Evolutionary conservation across 805 yeast genomes (phyloP), one percentile per base, ranked within the genome.

Genomic region (Metschnikowia reukaufii): DNA sequence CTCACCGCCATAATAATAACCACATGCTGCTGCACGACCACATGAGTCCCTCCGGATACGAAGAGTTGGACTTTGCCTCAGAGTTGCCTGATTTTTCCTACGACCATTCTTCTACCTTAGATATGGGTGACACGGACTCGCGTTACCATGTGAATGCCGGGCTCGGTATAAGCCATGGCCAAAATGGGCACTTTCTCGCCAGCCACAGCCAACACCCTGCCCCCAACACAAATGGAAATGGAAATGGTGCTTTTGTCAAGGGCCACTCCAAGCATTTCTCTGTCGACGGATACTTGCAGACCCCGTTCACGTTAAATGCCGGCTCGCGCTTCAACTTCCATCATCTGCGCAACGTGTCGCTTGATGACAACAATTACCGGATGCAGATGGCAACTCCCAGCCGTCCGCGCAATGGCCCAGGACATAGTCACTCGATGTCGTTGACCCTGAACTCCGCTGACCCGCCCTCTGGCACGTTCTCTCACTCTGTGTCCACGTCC

Each of bases 291-390:
- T 39, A 62, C 16, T 56, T 61, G 19, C 60, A 58, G 35, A 59
- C 68, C 19, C 59, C 62, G 47, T 55, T 56, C 36, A 50, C 66
- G 13, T 32, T 58, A 29, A 58, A 50, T 43, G 59, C 58, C 21
- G 66, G 46, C 48, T 13, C 44, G 30, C 23, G 47, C 29, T 37
- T 40, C 47, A 42, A 34, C 38, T 54, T 44, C 45, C 42, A 32
- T 36, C 58, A 55, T 42, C 58, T 54, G 58, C 56, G 59, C 27
- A 55, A 55, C 52, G 51, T 55, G 23, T 49, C 56, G 23, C 38
- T 55, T 42, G 58, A 54, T 21, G 59, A 49, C 42, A 20, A 48
- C 17, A 18, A n/a, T 39, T 46, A 46, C 40, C 37, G 51, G 36
- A 45, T 35, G 39, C 27, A 19, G 15, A 20, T 34, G 33, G 33